Base-by-base conservation (phyloP, 345 rosid genomes). In the Syzygium aromaticum region DNA sequence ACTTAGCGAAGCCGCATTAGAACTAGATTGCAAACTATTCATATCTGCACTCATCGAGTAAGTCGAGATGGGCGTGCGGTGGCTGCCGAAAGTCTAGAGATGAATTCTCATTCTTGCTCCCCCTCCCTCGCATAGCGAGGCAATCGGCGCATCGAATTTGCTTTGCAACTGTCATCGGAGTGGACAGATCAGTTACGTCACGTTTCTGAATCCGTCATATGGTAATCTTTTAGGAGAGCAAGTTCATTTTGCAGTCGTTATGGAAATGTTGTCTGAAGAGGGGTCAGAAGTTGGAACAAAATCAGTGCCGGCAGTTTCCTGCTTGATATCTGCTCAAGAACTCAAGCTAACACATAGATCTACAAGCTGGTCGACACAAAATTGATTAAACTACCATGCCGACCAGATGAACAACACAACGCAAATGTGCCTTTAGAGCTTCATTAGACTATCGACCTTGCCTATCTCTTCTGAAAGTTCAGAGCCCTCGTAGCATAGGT, bases 401-500 rank as follows among this genome's bases (percentile, higher is more conserved):
- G 0, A 17, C 46, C 25, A 22, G 85, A 19, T n/a, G 85, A 8
- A 51, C n/a, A 19, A 51, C 85, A 51, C 85, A 3, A 27, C 3
- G 5, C 8, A 27, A 38, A 54, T 28, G 43, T 38, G 51, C 51
- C n/a, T 84, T 51, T 57, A 51, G 30, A 16, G 49, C 46, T 54
- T 13, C 19, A 85, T 85, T 23, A 54, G 33, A 54, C 51, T 27
- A 22, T 46, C 4, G 16, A 25, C 80, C 28, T 59, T 59, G 57
- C 40, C 46, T 73, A 92, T 84, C 93, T 91, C 89, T 90, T 92
- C n/a, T 93, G 94, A 73, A 93, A 93, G 89, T 92, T 93, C 1
- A 92, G 51, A 80, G 61, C 78, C 89, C 87, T 93, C 90, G 87
- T 89, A 4, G 93, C 87, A 64, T 86, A 88, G 63, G 87, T 89